These are phyloP conservation scores for Phaeosphaeriaceae sp. DNA, from an alignment of 2,329 filamentous ascomycete species.

Conservation along the genomic window DNA sequence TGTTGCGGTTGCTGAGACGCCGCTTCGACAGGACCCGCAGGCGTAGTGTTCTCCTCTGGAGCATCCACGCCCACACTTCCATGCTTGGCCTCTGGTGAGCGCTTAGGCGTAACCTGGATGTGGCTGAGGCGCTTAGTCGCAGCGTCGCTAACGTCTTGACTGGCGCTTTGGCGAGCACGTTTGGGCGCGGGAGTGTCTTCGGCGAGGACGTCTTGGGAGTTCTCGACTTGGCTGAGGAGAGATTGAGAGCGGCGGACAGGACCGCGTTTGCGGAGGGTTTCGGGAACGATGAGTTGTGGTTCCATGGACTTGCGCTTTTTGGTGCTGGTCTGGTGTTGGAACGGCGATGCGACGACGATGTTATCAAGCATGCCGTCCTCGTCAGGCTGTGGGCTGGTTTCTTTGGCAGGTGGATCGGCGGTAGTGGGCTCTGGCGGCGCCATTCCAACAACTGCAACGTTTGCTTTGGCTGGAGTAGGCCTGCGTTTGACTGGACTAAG, in stretches of 20 bases:
- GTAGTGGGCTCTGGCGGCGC: neutral
- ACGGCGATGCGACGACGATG: conserved; percentile 46
- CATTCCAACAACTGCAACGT: conserved; percentile 7
- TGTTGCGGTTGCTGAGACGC: neutral
- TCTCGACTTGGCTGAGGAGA: conserved; percentile 37
- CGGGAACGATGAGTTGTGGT: conserved; percentile 13
- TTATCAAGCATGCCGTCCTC: conserved; percentile 48
- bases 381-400: conserved; percentile 11
- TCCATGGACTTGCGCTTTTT: conserved; percentile 31
- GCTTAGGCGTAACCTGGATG: conserved; percentile 38
- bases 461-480: conserved; percentile 25
- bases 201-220: conserved; percentile 25
- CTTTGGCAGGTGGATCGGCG: neutral
- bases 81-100: conserved; percentile 18
- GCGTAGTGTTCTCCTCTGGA: conserved; percentile 1
- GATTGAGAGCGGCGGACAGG: conserved; percentile 36
- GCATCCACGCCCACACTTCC: neutral
- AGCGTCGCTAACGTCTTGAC: conserved; percentile 41
- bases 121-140: conserved; percentile 21
- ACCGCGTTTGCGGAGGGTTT: conserved; percentile 30
- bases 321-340: conserved; percentile 1
- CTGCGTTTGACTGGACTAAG: conserved; percentile 34
- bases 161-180: conserved; percentile 25
- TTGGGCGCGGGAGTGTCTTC: conserved; percentile 42
- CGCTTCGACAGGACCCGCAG: conserved; percentile 5